A percentile compares a stretch with the other conserved stretches of the same genome.
Conservation (phyloP, 768 basidiomycete genomes). For the Mycena belliarum region DNA sequence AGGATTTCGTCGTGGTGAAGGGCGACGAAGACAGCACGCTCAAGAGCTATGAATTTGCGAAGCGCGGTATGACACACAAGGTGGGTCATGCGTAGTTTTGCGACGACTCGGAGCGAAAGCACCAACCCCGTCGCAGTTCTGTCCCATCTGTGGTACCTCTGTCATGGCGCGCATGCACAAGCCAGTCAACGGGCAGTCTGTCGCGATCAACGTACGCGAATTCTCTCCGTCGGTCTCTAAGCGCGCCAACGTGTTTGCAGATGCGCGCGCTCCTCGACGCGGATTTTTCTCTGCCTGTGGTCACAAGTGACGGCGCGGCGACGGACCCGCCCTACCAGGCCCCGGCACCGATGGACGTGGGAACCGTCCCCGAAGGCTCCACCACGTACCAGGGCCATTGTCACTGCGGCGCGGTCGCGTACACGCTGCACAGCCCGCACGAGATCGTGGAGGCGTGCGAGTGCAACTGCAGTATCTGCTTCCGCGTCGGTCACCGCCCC, state of each 20-base stretch:
- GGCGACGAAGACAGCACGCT: constrained; percentile 15
- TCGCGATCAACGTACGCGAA: constrained; percentile 6
- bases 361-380: neutral
- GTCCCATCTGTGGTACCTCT: constrained; percentile 15
- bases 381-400: constrained; percentile 13
- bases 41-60: constrained; percentile 13
- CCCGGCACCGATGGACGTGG: constrained; percentile 1
- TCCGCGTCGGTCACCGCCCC: constrained; percentile 1
- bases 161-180: constrained; percentile 1
- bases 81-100: neutral
- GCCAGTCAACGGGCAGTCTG: neutral
- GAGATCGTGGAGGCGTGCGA: neutral
- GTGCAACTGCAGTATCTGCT: constrained; percentile 21
- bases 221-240: too few relatives aligned
- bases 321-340: neutral
- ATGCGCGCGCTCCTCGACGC: constrained; percentile 1
- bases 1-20: constrained; percentile 6
- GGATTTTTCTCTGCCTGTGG: neutral
- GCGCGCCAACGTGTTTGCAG: neutral
- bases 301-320: neutral
- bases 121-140: constrained; percentile 1
- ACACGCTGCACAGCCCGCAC: neutral
- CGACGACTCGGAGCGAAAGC: too few relatives aligned
- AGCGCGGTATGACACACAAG: constrained; percentile 9
- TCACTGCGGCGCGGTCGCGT: constrained; percentile 20